Conservation (phyloP, 2,329 filamentous ascomycete genomes). For the Alternaria rosae region DNA sequence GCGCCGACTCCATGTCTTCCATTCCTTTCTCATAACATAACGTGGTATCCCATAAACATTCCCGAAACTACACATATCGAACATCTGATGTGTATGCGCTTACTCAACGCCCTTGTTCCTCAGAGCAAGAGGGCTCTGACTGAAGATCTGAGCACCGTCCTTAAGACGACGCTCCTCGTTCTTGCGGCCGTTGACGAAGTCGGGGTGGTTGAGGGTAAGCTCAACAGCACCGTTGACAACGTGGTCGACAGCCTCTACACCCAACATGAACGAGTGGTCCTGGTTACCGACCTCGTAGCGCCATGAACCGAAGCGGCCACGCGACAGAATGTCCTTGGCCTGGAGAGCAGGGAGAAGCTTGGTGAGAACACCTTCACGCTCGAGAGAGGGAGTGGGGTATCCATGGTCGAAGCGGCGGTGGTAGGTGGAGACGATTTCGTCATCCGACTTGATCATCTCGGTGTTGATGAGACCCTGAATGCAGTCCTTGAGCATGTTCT, state of each 20-base stretch:
- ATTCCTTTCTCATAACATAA: constrained; percentile 11
- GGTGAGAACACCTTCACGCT: constrained; percentile 93
- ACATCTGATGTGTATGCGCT: constrained; percentile 12
- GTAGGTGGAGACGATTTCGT: constrained; percentile 98
- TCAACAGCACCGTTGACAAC: constrained; percentile 89
- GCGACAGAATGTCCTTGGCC: constrained; percentile 89
- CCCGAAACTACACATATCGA: constrained; percentile 20
- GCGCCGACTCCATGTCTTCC: constrained; percentile 15
- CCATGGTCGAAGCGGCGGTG: constrained; percentile 98
- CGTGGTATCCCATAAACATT: constrained; percentile 24
- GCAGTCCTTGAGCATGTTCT: constrained; percentile 84
- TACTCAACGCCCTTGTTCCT: constrained; percentile 40
- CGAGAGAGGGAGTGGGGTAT: constrained; percentile 92
- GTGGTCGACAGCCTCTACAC: constrained; percentile 90
- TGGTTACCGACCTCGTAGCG: constrained; percentile 97
- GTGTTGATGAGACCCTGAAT: constrained; percentile 98
- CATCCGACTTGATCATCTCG: constrained; percentile 87
- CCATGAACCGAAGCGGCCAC: constrained; percentile 98
- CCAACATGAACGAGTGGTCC: constrained; percentile 97
- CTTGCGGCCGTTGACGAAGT: constrained; percentile 85
- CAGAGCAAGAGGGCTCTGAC: constrained; percentile 46
- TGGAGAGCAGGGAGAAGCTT: constrained; percentile 92
- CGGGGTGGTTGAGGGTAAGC: constrained; percentile 93
- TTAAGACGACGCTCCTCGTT: constrained; percentile 71
- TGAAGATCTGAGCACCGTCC: constrained; percentile 67